These are phyloP conservation scores for Poa pratensis DNA, from an alignment of 176 grass and related monocot species.

Conservation along the genomic window DNA sequence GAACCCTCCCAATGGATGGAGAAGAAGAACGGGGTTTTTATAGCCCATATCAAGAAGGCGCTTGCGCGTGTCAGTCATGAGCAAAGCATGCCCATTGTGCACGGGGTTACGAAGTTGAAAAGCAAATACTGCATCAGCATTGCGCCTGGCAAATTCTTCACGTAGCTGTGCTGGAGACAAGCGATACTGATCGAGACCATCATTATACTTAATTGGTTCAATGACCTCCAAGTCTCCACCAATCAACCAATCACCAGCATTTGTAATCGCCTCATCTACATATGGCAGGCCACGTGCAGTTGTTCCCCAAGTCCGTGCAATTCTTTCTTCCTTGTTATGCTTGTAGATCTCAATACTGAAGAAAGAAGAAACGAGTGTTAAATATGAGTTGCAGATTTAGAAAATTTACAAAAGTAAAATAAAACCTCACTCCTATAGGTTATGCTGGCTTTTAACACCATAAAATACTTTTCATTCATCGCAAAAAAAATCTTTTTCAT, in stretches of 20 bases:
- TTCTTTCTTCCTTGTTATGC: conserved; percentile 99
- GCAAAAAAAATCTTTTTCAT: not conserved
- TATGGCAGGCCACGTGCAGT: conserved; percentile 84
- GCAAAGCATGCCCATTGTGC: conserved; percentile 95
- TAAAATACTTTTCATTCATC: not conserved
- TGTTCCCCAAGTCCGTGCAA: conserved; percentile 97
- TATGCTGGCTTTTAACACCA: conserved; percentile 14
- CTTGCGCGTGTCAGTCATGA: conserved; percentile 91
- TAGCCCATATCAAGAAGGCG: conserved; percentile 94
- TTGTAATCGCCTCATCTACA: conserved; percentile 76
- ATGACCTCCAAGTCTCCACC: conserved; percentile 97
- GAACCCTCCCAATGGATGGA: conserved; percentile 96
- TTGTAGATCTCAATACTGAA: conserved; percentile 99
- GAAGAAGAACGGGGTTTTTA: conserved; percentile 88
- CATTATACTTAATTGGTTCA: conserved; percentile 96
- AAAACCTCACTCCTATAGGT: not conserved
- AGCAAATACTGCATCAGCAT: conserved; percentile 96
- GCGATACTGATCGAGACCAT: conserved; percentile 93
- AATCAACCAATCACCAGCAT: conserved; percentile 96
- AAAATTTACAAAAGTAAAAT: conserved; percentile 21
- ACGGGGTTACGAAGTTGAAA: conserved; percentile 99
- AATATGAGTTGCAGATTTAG: not conserved
- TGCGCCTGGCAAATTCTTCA: conserved; percentile 85
- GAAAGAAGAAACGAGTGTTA: conserved; percentile 29
- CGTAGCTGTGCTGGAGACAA: conserved; percentile 87